Percentiles rank a stretch among this genome's conserved stretches.
Conservation (phyloP, 768 basidiomycete species). For the Suillus plorans region DNA sequence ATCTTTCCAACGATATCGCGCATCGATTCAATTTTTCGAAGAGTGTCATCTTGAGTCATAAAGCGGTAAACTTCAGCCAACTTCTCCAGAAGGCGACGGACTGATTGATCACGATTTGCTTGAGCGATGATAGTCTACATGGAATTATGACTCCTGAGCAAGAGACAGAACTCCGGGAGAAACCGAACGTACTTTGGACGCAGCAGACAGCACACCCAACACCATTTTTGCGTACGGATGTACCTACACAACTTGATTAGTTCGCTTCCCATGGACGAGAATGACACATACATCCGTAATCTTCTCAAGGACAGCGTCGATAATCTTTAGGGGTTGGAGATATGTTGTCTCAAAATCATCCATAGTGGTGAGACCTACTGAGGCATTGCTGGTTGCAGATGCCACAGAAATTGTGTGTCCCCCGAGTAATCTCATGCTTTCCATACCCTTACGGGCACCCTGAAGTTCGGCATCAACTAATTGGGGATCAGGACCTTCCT, state of each 20-base stretch:
- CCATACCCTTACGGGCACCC: not conserved
- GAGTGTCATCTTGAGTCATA: not conserved
- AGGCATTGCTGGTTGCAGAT: not conserved
- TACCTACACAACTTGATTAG: not conserved
- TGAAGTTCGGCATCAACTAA: not conserved
- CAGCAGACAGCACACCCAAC: slow-evolving; percentile 1
- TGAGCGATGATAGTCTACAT: slow-evolving; percentile 7
- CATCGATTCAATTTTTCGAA: not conserved
- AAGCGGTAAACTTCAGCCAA: slow-evolving; percentile 1
- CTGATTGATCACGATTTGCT: not conserved
- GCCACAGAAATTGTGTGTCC: not conserved
- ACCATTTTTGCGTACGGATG: slow-evolving; percentile 10
- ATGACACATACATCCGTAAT: not conserved
- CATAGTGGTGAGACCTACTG: not conserved
- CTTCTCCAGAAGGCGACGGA: not conserved
- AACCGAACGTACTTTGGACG: not conserved
- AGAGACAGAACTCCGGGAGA: too few relatives aligned
- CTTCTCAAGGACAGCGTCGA: not conserved
- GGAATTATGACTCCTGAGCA: not conserved
- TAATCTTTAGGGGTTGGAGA: slow-evolving; percentile 4
- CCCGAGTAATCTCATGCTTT: not conserved
- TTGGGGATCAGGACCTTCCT: not conserved
- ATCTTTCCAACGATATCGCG: slow-evolving; percentile 5
- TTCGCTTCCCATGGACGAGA: not conserved
- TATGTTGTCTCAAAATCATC: not conserved